Conservation (phyloP, 2,329 filamentous ascomycete species). For the Zymoseptoria pseudotritici region DNA sequence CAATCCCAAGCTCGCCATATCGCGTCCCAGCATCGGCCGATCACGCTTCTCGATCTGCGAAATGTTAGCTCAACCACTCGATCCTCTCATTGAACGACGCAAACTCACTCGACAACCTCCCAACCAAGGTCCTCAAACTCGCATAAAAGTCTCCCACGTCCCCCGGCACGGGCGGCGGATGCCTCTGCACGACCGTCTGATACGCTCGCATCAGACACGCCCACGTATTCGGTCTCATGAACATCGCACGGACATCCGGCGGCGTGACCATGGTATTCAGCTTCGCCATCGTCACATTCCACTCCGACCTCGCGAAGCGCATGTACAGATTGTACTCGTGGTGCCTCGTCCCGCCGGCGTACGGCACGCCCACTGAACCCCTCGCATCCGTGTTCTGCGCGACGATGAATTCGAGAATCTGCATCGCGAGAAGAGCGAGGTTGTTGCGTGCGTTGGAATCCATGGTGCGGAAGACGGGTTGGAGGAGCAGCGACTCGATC, state of each 20-base stretch:
- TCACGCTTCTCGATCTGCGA: background rate
- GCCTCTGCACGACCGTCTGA: background rate
- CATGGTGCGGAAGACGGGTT: conserved; percentile 1
- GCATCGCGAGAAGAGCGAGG: conserved; percentile 1
- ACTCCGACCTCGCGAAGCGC: conserved; percentile 10
- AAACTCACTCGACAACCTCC: background rate
- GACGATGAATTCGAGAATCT: conserved; percentile 3
- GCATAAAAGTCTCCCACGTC: background rate
- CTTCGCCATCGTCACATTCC: conserved; percentile 2
- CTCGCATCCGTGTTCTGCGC: background rate
- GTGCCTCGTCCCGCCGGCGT: conserved; percentile 10
- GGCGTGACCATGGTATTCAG: background rate
- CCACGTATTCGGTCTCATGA: background rate
- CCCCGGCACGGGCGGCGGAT: background rate
- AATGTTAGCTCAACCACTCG: background rate
- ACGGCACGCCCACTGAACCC: conserved; percentile 1
- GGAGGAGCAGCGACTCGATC: conserved; percentile 5
- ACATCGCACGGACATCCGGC: background rate
- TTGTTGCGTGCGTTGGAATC: conserved; percentile 1
- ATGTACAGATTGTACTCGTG: conserved; percentile 13
- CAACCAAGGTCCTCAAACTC: background rate
- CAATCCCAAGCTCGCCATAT: background rate
- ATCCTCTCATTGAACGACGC: background rate
- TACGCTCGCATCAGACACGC: background rate
- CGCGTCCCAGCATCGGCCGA: background rate